Percentiles rank a stretch among this genome's conserved stretches.
Evolutionary conservation across 192 early-diverging fungal species (phyloP).

Genomic region (Chytriomyces confervae): DNA sequence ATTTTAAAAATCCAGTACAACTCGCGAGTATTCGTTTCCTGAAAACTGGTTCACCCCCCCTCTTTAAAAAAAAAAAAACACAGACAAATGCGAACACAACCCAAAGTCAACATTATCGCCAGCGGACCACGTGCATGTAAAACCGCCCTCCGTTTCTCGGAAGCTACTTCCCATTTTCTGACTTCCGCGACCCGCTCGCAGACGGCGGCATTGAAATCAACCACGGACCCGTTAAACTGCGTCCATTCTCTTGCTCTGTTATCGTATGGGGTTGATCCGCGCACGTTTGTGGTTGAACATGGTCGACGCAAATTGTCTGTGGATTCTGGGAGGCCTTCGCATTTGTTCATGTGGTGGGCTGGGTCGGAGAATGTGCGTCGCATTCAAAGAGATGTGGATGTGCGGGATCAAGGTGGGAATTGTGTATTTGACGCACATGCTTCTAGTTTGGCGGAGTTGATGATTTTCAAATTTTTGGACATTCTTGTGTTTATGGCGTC

Average conservation of each 20-base stretch:
- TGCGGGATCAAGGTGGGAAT: background rate
- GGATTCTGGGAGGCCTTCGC: background rate
- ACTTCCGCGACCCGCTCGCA: no score
- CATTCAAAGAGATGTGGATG: no score
- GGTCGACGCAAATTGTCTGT: background rate
- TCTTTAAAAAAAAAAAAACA: background rate
- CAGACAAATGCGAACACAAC: no score
- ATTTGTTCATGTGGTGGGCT: background rate
- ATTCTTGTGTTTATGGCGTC: background rate
- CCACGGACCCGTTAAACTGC: no score
- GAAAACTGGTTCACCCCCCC: background rate
- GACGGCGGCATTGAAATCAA: no score
- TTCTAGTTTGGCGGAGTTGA: background rate
- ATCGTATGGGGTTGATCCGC: background rate
- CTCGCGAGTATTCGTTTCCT: background rate
- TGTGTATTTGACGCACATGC: background rate
- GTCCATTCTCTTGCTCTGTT: no score
- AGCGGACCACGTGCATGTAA: no score
- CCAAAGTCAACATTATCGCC: no score
- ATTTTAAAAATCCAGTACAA: background rate
- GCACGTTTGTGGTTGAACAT: background rate
- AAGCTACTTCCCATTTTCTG: no score
- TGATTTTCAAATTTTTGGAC: background rate
- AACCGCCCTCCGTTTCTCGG: no score
- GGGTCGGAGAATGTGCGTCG: background rate